Conservation (phyloP, 441 rosid species). For the Metrosideros polymorpha region DNA sequence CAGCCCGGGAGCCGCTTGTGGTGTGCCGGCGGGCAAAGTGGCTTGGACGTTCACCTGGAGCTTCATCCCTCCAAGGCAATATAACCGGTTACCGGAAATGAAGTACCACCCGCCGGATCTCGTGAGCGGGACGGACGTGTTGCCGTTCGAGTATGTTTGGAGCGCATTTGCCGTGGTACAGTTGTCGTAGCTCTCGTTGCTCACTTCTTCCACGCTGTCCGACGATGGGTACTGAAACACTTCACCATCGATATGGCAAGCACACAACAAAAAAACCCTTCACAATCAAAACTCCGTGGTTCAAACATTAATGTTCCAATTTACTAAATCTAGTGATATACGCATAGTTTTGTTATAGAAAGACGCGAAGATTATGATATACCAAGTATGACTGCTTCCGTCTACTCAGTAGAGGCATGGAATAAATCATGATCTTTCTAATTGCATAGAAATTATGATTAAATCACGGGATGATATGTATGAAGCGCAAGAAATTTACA, state of each 20-base stretch:
- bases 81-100: slow-evolving; percentile 43
- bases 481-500: slow-evolving; percentile 19
- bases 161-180: slow-evolving; percentile 49
- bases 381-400: not conserved
- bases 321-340: not conserved
- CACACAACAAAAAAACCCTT: not conserved
- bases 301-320: not conserved
- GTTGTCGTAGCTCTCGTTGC: slow-evolving; percentile 25
- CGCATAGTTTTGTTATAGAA: not conserved
- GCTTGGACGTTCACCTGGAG: slow-evolving; percentile 39
- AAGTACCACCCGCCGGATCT: slow-evolving; percentile 52
- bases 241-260: not conserved
- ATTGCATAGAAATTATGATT: not conserved
- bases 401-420: not conserved
- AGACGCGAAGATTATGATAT: not conserved
- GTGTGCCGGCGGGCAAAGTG: slow-evolving; percentile 39
- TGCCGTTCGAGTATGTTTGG: slow-evolving; percentile 45
- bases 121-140: slow-evolving; percentile 60
- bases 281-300: not conserved
- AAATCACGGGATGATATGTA: not conserved
- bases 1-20: slow-evolving; percentile 29
- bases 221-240: slow-evolving; percentile 66
- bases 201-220: slow-evolving; percentile 50
- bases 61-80: slow-evolving; percentile 89
- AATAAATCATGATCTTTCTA: not conserved